A percentile compares a stretch with the other conserved stretches of the same genome.
These are phyloP conservation scores for Metarhizium anisopliae DNA, from an alignment of 2,329 filamentous ascomycete genomes.

Conservation along the genomic window DNA sequence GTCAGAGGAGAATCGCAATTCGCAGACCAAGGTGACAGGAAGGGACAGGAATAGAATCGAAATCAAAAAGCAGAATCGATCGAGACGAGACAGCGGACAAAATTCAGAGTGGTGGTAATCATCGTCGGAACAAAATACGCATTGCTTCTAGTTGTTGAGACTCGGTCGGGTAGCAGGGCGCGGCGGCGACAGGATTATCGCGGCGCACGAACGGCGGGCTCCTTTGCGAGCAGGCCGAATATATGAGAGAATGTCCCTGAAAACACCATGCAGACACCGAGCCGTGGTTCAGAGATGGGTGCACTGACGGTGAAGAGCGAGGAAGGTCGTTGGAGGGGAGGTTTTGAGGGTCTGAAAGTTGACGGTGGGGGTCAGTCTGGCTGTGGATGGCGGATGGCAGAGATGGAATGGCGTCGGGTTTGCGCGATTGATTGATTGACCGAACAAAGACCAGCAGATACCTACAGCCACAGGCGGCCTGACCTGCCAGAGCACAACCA, in stretches of 20 bases:
- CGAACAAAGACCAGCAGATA: too few species aligned
- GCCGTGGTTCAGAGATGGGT: not conserved
- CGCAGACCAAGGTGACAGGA: conserved; percentile 13
- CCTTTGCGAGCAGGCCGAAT: not conserved
- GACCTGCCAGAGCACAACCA: not conserved
- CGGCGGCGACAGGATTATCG: conserved; percentile 1
- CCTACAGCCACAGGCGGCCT: too few species aligned
- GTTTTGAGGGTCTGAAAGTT: conserved; percentile 1
- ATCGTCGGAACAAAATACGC: conserved; percentile 39
- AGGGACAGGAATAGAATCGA: conserved; percentile 24
- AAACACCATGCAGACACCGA: not conserved
- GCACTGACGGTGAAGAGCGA: conserved; percentile 3
- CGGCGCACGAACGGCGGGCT: not conserved
- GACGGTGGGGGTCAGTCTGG: not conserved
- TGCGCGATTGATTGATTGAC: not conserved
- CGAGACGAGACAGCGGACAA: conserved; percentile 40
- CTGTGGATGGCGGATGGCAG: not conserved
- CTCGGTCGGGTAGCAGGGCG: conserved; percentile 2
- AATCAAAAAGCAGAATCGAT: conserved; percentile 48
- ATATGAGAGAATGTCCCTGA: not conserved
- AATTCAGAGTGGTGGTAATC: conserved; percentile 42
- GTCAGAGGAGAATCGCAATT: conserved; percentile 5
- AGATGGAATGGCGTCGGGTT: not conserved
- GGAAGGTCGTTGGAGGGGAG: conserved; percentile 5
- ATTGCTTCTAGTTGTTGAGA: conserved; percentile 12